Percentiles rank a stretch among this genome's conserved stretches.
Evolutionary conservation across 2,329 filamentous ascomycete species (phyloP).

Genomic region (Beauveria rudraprayagi): DNA sequence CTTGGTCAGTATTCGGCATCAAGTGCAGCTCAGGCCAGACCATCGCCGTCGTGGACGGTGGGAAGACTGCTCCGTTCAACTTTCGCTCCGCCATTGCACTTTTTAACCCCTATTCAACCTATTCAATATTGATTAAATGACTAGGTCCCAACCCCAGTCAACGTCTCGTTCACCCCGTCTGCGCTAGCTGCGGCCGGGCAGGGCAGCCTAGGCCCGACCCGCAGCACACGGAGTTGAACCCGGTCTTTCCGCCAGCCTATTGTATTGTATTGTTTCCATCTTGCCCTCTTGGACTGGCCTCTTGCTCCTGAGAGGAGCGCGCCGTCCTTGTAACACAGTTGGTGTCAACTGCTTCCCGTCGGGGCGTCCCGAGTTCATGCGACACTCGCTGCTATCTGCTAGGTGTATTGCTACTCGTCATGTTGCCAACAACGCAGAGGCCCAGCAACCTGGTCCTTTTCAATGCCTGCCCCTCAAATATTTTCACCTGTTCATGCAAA

Average conservation of each 20-base stretch:
- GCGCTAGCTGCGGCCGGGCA: neutral
- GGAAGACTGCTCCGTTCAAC: neutral
- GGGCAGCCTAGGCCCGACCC: neutral
- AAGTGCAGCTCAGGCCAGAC: neutral
- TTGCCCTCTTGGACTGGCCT: slow-evolving; percentile 3
- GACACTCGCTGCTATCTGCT: neutral
- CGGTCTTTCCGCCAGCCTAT: slow-evolving; percentile 1
- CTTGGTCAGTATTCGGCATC: neutral
- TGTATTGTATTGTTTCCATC: neutral
- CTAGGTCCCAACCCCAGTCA: neutral
- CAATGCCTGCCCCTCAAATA: neutral
- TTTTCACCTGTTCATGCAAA: neutral
- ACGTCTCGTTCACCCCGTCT: neutral
- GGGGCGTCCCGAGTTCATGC: neutral
- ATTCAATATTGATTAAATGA: neutral
- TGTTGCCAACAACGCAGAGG: neutral
- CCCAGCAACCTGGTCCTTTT: neutral
- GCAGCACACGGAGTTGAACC: slow-evolving; percentile 8
- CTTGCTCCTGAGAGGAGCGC: neutral
- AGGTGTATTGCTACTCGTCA: too few relatives aligned
- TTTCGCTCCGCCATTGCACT: neutral
- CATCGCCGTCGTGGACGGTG: neutral
- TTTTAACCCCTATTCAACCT: neutral
- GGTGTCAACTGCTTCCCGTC: neutral
- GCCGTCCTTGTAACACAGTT: neutral